Conservation (phyloP, 2,329 filamentous ascomycete species). For the Clonostachys sp. region DNA sequence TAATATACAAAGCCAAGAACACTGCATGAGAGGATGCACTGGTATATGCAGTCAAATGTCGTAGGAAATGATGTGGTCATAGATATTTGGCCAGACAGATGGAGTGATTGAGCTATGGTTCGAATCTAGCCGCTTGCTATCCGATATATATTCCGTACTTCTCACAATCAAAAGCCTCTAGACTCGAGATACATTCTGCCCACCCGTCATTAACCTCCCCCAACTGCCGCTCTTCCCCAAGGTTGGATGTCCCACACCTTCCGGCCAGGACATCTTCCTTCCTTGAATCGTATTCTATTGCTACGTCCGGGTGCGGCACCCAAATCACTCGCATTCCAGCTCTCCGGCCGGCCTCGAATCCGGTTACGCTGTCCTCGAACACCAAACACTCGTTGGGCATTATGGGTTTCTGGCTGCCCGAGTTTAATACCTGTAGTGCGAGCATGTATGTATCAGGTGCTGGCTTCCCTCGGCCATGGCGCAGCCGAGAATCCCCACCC, state of each 20-base stretch:
- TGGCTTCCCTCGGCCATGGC: conserved; percentile 61
- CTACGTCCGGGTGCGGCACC: conserved; percentile 61
- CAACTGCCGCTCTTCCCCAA: conserved; percentile 12
- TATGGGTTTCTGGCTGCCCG: conserved; percentile 28
- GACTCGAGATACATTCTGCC: conserved; percentile 17
- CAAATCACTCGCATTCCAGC: conserved; percentile 72
- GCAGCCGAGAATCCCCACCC: conserved; percentile 63
- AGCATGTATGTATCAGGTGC: conserved; percentile 70
- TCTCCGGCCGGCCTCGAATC: conserved; percentile 65
- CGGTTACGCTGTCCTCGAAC: conserved; percentile 70
- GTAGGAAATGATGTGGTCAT: too few species aligned
- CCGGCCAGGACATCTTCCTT: conserved; percentile 4
- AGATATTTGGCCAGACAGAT: too few species aligned
- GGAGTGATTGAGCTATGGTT: too few species aligned
- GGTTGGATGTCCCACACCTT: background rate
- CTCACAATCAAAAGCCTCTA: conserved; percentile 21
- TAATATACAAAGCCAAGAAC: too few species aligned
- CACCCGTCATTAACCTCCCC: conserved; percentile 22
- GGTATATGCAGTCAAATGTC: too few species aligned
- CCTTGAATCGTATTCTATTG: conserved; percentile 17
- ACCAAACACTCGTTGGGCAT: conserved; percentile 65
- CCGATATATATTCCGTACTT: conserved; percentile 11
- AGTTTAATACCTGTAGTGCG: conserved; percentile 61
- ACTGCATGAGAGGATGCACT: too few species aligned
- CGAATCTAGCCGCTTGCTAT: background rate